Conservation (phyloP, 805 yeast genomes). For the Saturnispora besseyi region DNA sequence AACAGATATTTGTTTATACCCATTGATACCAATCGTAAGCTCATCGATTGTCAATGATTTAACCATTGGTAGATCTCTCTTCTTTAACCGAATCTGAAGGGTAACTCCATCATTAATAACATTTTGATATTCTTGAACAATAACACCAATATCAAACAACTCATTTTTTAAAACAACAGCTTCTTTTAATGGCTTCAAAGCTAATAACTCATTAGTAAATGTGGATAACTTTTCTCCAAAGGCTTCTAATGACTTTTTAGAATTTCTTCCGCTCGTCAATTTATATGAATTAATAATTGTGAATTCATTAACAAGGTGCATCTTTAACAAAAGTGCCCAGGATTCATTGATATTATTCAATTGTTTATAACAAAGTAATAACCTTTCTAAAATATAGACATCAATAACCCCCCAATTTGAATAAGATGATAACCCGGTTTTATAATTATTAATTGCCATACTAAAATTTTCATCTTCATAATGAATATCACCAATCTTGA, state of each 20-base stretch:
- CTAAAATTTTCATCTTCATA: slow-evolving; percentile 27
- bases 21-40: slow-evolving; percentile 18
- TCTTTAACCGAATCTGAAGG: slow-evolving; percentile 28
- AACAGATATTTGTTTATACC: slow-evolving; percentile 6
- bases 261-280: background rate
- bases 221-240: background rate
- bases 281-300: background rate
- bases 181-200: slow-evolving; percentile 5
- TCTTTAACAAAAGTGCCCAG: slow-evolving; percentile 26
- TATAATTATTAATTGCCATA: slow-evolving; percentile 34
- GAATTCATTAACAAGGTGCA: slow-evolving; percentile 14
- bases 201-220: background rate
- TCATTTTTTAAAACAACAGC: slow-evolving; percentile 2
- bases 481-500: slow-evolving; percentile 44
- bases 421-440: slow-evolving; percentile 30
- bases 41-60: slow-evolving; percentile 13
- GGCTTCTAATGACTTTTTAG: background rate
- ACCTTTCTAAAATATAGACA: slow-evolving; percentile 26
- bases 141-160: slow-evolving; percentile 3
- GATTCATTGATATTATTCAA: slow-evolving; percentile 28
- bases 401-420: slow-evolving; percentile 33
- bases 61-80: slow-evolving; percentile 20
- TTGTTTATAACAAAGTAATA: slow-evolving; percentile 32
- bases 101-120: slow-evolving; percentile 10
- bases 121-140: slow-evolving; percentile 5